Base-by-base conservation (phyloP, 2,329 filamentous ascomycete species). In the Colletotrichum lentis region DNA sequence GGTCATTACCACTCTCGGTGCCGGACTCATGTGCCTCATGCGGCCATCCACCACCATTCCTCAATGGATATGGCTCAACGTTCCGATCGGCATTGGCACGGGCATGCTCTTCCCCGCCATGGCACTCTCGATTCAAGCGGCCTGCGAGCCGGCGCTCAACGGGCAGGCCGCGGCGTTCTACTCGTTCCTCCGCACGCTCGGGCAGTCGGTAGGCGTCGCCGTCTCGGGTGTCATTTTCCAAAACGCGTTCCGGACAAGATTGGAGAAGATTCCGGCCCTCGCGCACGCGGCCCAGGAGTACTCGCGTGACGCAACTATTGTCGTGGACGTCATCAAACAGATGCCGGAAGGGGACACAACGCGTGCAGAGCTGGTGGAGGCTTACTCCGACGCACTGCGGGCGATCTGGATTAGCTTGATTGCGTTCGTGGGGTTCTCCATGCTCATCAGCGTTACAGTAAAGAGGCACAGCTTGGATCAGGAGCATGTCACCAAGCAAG, bases 211-310 rank as follows among this genome's bases (percentile, higher is more conserved):
- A 11, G 90, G 90, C 27, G 86, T 92, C 3, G 88, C 90, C 2
- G 81, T 91, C 59, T 87, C 88, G 2, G 89, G 90, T 3, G 88
- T 90, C 39, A 84, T 91, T 61, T 92, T 92, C 78, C 89, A 92
- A 76, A 92, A 91, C 71, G 82, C 83, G 64, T 85, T 90, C 77
- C 80, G 79, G 62, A 77, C 77, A 52, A 83, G 86, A 69, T 76
- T 91, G 52, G 71, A 80, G 16, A 79, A 76, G 2, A 83, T 83
- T 53, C 79, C 84, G 0, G 76, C 78, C 24, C 81, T 88, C 58
- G 84, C 83, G 1, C 55, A 57, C 18, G 60, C 73, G 63, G 80
- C 75, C n/a, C 69, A 74, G 54, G 79, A 80, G 55, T 86, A 86
- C 73, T 84, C 85, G 12, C 80, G 82, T 61, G 86, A 90, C 74